These are phyloP conservation scores for Globisporangium solare DNA, from an alignment of 352 stramenopile genomes.

Conservation along the genomic window DNA sequence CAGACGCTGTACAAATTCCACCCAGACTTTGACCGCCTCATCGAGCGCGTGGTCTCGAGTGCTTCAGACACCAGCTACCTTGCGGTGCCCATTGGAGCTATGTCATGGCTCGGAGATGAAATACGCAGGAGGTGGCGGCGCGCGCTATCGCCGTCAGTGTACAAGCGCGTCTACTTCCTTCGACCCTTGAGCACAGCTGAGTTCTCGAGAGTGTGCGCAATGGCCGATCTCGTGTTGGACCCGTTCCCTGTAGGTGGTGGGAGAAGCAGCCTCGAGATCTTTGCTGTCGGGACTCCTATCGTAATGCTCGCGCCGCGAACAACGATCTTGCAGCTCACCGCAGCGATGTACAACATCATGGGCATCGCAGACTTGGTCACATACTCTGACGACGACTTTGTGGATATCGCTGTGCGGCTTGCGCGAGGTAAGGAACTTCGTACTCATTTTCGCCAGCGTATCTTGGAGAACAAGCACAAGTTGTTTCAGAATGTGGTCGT, in stretches of 20 bases:
- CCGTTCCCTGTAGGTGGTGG: slow-evolving; percentile 63
- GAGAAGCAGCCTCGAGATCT: slow-evolving; percentile 53
- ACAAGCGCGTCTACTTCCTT: slow-evolving; percentile 43
- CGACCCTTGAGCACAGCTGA: slow-evolving; percentile 27
- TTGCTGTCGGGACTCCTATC: slow-evolving; percentile 56
- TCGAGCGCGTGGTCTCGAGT: slow-evolving; percentile 30
- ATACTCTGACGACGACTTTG: slow-evolving; percentile 20
- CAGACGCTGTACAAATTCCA: slow-evolving; percentile 76
- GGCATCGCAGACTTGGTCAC: slow-evolving; percentile 25
- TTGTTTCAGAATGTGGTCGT: slow-evolving; percentile 33
- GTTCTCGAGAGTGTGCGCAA: slow-evolving; percentile 34
- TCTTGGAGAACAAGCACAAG: slow-evolving; percentile 25
- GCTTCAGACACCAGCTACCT: slow-evolving; percentile 26
- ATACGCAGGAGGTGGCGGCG: slow-evolving; percentile 25
- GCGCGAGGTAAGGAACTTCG: slow-evolving; percentile 20
- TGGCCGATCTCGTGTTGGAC: slow-evolving; percentile 50
- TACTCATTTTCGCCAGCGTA: slow-evolving; percentile 15
- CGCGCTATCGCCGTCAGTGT: slow-evolving; percentile 12
- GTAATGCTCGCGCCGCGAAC: slow-evolving; percentile 44
- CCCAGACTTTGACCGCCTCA: slow-evolving; percentile 45
- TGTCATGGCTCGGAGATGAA: slow-evolving; percentile 22
- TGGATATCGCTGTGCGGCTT: slow-evolving; percentile 21
- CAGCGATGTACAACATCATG: slow-evolving; percentile 62
- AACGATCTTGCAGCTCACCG: slow-evolving; percentile 56
- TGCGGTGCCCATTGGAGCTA: slow-evolving; percentile 26